Percentiles rank a stretch among this genome's conserved stretches.
phyloP scores from a whole-genome alignment of 1,284 basidiomycete genomes.

The Mycosarcoma mackinlayi region DNA sequence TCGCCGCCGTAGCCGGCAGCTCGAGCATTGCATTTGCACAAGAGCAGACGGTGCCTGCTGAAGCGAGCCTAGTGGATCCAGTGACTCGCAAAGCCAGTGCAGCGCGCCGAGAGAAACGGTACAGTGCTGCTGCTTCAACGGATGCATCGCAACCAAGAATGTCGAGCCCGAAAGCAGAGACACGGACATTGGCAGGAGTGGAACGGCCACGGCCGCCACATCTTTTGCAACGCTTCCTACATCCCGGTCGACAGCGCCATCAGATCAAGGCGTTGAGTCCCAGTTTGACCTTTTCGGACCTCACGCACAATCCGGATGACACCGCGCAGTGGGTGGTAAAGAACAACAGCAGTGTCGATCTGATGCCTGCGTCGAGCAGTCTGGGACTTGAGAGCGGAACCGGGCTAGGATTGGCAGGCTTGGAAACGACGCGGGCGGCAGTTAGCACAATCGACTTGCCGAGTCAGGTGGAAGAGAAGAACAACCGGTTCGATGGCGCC shows the following conservation, averaged over 20 bases:
- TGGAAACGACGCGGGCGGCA: conserved; percentile 23
- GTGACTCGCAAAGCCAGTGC: conserved; percentile 11
- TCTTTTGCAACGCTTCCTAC: conserved; percentile 39
- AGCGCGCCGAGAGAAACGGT: conserved; percentile 1
- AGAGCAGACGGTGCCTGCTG: conserved; percentile 11
- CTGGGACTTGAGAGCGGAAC: conserved; percentile 3
- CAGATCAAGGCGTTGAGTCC: conserved; percentile 32
- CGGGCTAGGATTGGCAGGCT: conserved; percentile 21
- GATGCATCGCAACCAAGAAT: not conserved
- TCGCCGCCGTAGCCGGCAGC: conserved; percentile 26
- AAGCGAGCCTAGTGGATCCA: conserved; percentile 7
- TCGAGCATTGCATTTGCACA: conserved; percentile 27
- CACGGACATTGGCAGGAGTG: conserved; percentile 10
- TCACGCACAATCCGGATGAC: conserved; percentile 10
- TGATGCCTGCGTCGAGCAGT: conserved; percentile 8
- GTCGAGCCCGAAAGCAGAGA: conserved; percentile 19
- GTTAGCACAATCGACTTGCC: conserved; percentile 45
- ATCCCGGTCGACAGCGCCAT: conserved; percentile 18
- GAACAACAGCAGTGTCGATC: conserved; percentile 25
- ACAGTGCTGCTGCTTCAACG: not conserved
- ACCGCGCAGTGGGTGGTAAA: conserved; percentile 2
- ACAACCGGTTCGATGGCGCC: conserved; percentile 22
- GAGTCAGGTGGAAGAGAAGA: conserved; percentile 34
- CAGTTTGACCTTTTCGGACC: conserved; percentile 30
- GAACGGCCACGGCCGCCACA: conserved; percentile 28